These are phyloP conservation scores for Boletellus deceptivus DNA, from an alignment of 1,284 basidiomycete species.

Conservation along the genomic window DNA sequence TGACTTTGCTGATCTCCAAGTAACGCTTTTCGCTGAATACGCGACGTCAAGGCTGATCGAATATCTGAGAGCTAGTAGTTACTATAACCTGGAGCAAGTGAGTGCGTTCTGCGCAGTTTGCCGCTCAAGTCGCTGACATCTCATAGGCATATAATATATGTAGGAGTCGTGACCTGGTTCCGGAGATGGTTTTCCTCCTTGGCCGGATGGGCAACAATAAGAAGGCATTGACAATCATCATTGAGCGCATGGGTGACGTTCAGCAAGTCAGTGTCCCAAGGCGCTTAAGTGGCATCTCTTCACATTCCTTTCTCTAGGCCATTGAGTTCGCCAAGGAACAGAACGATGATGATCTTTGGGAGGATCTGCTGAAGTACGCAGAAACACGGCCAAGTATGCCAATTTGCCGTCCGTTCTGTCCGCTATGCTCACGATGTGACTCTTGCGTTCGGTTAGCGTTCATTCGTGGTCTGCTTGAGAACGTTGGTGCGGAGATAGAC, in stretches of 20 bases:
- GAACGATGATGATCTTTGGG: conserved; percentile 97
- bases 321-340: conserved; percentile 99
- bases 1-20: conserved; percentile 84
- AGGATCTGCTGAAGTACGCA: conserved; percentile 91
- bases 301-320: conserved; percentile 50
- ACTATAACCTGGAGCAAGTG: conserved; percentile 88
- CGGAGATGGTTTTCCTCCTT: conserved; percentile 97
- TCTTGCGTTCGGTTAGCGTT: conserved; percentile 55
- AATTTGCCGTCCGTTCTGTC: background rate
- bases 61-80: conserved; percentile 88
- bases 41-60: conserved; percentile 80
- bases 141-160: conserved; percentile 85
- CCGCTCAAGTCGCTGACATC: background rate
- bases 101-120: conserved; percentile 12
- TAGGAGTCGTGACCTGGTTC: conserved; percentile 81
- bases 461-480: conserved; percentile 92
- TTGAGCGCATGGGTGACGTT: conserved; percentile 93
- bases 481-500: conserved; percentile 95
- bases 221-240: conserved; percentile 91
- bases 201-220: conserved; percentile 98
- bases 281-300: background rate
- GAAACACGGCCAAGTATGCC: conserved; percentile 82
- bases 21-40: conserved; percentile 91
- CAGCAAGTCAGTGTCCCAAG: conserved; percentile 55
- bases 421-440: background rate